Evolutionary conservation across 495 filamentous ascomycete species (phyloP), one percentile per base, ranked within the genome.

Genomic region (Friedmanniomyces simplex): DNA sequence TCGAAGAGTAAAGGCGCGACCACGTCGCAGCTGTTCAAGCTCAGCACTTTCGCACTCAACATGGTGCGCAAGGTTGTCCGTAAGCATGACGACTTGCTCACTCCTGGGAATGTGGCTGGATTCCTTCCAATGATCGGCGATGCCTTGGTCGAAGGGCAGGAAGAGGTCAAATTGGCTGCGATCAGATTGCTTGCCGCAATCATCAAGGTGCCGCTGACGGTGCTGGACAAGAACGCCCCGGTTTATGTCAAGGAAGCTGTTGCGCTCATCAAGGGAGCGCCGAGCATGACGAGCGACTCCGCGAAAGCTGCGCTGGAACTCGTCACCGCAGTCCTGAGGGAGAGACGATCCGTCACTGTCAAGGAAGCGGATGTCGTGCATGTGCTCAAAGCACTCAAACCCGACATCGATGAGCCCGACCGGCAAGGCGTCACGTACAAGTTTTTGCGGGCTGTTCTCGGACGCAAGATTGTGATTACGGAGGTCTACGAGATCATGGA

Each of bases 381-480:
- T 72, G 73, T 98, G 0, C 83, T 98, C 21, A 82, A 83, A 54
- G 84, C 87, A 30, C 71, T 97, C 36, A 86, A 87, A 56, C 80
- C 89, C n/a, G 91, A 97, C 66, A 75, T 98, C 28, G 91, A 94
- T 43, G 88, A 96, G 64, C 91, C 91, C 18, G 85, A 94, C 53
- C 85, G 88, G 45, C 87, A 95, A 58, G 89, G 93, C 54, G 77
- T 91, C 36, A 88, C 88, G 0, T 98, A 96, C 76, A 95, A 88
- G 67, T 96, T 98, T 67, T 75, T 98, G 26, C 81, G 87, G 49
- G 85, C 87, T 0, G 82, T 97, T 41, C 80, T 97, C 71, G 82
- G 84, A 22, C 78, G 89, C 24, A 95, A 88, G 69, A 75, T 96
- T 49, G 76, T 95, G 54, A 89, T 94, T 47, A 80, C 90, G 1